phyloP scores from a whole-genome alignment of 352 stramenopile genomes.

The Pythium aphanidermatum region DNA sequence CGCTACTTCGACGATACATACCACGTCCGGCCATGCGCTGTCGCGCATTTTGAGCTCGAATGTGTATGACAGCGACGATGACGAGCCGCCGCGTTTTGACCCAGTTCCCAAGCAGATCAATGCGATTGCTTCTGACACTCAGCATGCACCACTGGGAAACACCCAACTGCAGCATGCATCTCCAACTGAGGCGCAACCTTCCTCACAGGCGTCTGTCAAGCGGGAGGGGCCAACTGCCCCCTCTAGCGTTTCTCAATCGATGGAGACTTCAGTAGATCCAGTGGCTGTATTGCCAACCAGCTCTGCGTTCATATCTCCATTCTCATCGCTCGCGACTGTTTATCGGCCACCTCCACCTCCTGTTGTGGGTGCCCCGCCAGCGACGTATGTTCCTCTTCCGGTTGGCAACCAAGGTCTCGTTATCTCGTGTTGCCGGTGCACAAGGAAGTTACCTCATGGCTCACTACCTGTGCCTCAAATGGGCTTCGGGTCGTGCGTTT shows the following conservation, averaged over 20 bases:
- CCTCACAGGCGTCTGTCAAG: too few relatives aligned
- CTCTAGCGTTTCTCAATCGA: background rate
- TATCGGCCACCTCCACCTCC: conserved; percentile 1
- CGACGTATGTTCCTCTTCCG: conserved; percentile 5
- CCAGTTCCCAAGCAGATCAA: background rate
- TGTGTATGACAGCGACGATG: conserved; percentile 5
- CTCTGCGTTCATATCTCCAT: conserved; percentile 2
- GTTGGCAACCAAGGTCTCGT: background rate
- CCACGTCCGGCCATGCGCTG: background rate
- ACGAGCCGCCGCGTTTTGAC: conserved; percentile 1
- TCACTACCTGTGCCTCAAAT: background rate
- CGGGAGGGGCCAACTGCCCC: background rate
- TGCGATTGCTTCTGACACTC: too few relatives aligned
- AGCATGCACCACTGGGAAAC: too few relatives aligned
- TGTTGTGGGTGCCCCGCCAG: conserved; percentile 1
- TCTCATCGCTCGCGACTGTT: background rate
- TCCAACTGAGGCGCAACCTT: too few relatives aligned
- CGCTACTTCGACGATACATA: background rate
- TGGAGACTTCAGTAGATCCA: background rate
- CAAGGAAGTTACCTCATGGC: background rate
- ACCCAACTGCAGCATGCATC: too few relatives aligned
- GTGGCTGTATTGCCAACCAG: background rate
- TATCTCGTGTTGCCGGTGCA: conserved; percentile 4
- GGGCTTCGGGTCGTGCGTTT: conserved; percentile 1
- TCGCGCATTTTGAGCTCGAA: too few relatives aligned